Base-by-base conservation (phyloP, 2,329 filamentous ascomycete species). In the Thyridium curvatum region DNA sequence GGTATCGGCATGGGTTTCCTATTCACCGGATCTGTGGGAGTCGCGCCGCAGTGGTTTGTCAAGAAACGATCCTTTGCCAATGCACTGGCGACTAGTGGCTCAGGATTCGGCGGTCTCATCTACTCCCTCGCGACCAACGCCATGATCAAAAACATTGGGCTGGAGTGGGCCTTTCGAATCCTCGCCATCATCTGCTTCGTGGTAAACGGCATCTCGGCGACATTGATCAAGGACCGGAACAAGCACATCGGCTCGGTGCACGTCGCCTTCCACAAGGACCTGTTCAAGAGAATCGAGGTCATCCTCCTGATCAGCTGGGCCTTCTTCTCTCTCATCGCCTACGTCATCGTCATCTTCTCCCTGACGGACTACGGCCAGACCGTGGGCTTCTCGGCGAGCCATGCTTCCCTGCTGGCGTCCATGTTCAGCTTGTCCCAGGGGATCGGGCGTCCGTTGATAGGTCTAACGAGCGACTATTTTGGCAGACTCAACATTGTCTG, bases 1-100 rank as follows among this genome's bases (percentile, higher is more conserved):
- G 86, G 86, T n/a, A 58, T 82, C 16, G 86, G 85, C 3, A 82
- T 91, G 72, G 86, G 86, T 0, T 82, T 90, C 41, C 65, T 83
- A 9, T 91, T 89, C 54, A 83, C 84, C 1, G 76, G 77, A 1
- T 77, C 71, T 4, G 81, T 84, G 3, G 76, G 75, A 28, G 74
- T 88, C 10, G 68, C 84, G 0, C 75, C 84, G 2, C 84, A 89
- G 55, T 89, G 84, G 84, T 90, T 90, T 52, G 74, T 69, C 9
- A 79, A 75, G 26, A 71, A 70, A 18, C 72, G 84, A 2, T 83
- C 78, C 18, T 68, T 89, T 12, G 84, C 84, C 10, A 87, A 84
- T 45, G 79, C 82, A 1, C 69, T 86, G 14, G 68, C 74, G 1
- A 75, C 83, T 2, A 73, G 76, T n/a, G 86, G 86, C 2, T 81